Conservation (phyloP, 2,329 filamentous ascomycete genomes). For the Aspergillus novofumigatus region DNA sequence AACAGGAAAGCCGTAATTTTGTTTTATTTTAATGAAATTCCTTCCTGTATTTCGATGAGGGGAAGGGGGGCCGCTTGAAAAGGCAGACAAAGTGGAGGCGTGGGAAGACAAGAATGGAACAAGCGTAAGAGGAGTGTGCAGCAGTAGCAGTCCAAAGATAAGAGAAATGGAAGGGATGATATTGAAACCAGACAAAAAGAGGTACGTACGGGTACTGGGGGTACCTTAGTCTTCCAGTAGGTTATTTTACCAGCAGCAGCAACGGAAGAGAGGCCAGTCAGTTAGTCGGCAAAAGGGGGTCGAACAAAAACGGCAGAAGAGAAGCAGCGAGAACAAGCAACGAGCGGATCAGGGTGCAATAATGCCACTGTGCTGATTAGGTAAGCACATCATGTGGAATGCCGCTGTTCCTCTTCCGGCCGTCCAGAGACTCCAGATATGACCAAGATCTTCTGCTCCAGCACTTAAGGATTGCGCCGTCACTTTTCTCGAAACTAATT, state of each 20-base stretch:
- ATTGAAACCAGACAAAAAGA: constrained; percentile 9
- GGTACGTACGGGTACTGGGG: constrained; percentile 3
- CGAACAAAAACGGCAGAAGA: constrained; percentile 2
- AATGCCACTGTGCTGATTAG: background rate
- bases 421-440: background rate
- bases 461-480: too few species aligned
- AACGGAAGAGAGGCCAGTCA: constrained; percentile 16
- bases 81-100: constrained; percentile 26
- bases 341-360: background rate
- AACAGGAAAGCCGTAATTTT: constrained; percentile 16
- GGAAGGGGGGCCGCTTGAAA: constrained; percentile 13
- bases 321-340: background rate
- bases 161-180: constrained; percentile 9
- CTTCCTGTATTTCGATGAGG: constrained; percentile 2
- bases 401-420: constrained; percentile 5
- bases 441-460: background rate
- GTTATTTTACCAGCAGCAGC: constrained; percentile 15
- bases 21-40: constrained; percentile 11
- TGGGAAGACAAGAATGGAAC: constrained; percentile 22
- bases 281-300: constrained; percentile 6
- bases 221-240: constrained; percentile 4
- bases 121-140: constrained; percentile 20
- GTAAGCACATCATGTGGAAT: constrained; percentile 2
- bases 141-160: constrained; percentile 8
- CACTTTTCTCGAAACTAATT: background rate